A percentile compares a stretch with the other conserved stretches of the same genome.
These are phyloP conservation scores for Exophiala sideris DNA, from an alignment of 2,329 filamentous ascomycete species.

Conservation along the genomic window DNA sequence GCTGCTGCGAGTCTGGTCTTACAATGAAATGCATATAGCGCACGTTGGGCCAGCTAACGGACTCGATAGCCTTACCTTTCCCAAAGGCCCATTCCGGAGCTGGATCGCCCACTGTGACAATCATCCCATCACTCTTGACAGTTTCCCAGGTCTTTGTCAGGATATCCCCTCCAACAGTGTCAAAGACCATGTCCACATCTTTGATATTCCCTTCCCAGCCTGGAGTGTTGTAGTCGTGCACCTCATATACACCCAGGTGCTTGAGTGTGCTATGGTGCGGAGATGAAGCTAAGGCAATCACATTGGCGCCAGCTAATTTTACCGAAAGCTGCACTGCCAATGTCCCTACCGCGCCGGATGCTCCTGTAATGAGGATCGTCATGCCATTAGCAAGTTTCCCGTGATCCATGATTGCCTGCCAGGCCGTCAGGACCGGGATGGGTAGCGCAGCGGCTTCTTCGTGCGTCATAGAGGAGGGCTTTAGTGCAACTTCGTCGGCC, in stretches of 20 bases:
- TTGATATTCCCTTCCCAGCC: not conserved
- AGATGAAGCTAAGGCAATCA: conserved; percentile 9
- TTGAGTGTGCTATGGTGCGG: conserved; percentile 35
- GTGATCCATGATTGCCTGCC: conserved; percentile 33
- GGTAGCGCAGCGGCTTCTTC: conserved; percentile 31
- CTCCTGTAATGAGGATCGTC: conserved; percentile 37
- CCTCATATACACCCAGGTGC: conserved; percentile 37
- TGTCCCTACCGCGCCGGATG: conserved; percentile 38
- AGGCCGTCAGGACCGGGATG: conserved; percentile 33
- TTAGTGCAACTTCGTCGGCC: conserved; percentile 26
- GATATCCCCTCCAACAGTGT: not conserved
- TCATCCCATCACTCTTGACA: not conserved
- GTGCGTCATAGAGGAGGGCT: conserved; percentile 26
- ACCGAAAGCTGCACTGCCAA: conserved; percentile 39
- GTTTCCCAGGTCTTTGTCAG: not conserved
- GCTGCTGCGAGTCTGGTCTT: not conserved
- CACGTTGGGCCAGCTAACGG: not conserved
- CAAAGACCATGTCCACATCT: not conserved
- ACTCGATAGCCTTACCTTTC: not conserved
- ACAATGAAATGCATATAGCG: not conserved
- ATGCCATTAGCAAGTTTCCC: conserved; percentile 19
- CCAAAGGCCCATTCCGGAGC: not conserved
- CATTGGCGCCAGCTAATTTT: conserved; percentile 34
- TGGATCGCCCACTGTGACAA: not conserved
- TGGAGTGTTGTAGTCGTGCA: conserved; percentile 35